Percentiles rank a stretch among this genome's conserved stretches.
phyloP scores from a whole-genome alignment of 257 asterid species.

The Solanum infundibuliforme region DNA sequence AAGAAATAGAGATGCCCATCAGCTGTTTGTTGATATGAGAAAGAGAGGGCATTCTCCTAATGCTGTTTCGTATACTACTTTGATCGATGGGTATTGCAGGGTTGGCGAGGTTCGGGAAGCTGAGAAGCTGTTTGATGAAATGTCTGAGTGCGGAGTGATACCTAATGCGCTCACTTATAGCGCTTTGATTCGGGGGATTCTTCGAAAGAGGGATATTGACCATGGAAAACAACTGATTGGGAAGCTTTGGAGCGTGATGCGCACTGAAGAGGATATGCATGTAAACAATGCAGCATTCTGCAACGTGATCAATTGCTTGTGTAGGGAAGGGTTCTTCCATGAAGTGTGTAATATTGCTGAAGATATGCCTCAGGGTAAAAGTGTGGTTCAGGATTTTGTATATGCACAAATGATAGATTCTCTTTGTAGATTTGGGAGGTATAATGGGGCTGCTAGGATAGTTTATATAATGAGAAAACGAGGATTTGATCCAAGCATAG shows the following conservation, averaged over 20 bases:
- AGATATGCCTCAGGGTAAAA: conserved; percentile 62
- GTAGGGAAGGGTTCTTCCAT: conserved; percentile 69
- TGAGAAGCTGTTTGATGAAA: conserved; percentile 63
- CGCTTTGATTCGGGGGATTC: conserved; percentile 36
- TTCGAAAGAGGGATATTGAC: conserved; percentile 41
- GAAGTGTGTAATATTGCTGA: conserved; percentile 67
- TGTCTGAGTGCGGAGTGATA: conserved; percentile 39
- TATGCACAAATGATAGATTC: conserved; percentile 72
- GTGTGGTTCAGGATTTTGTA: conserved; percentile 56
- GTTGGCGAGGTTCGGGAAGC: conserved; percentile 38
- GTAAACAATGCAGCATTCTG: conserved; percentile 58
- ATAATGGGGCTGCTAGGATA: conserved; percentile 82
- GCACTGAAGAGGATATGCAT: conserved; percentile 24
- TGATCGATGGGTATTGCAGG: conserved; percentile 53
- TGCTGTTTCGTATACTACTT: conserved; percentile 67
- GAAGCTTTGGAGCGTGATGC: conserved; percentile 59
- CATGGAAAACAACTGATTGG: conserved; percentile 31
- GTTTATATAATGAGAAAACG: conserved; percentile 78
- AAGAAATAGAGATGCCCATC: conserved; percentile 40
- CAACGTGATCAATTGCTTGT: conserved; percentile 47
- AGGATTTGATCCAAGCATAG: conserved; percentile 47
- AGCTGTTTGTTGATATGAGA: conserved; percentile 47
- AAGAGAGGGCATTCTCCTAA: conserved; percentile 52
- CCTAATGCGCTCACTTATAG: conserved; percentile 50
- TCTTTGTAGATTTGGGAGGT: conserved; percentile 52